Evolutionary conservation across 2,329 filamentous ascomycete genomes (phyloP).

Genomic region (Alternaria triticimaculans): DNA sequence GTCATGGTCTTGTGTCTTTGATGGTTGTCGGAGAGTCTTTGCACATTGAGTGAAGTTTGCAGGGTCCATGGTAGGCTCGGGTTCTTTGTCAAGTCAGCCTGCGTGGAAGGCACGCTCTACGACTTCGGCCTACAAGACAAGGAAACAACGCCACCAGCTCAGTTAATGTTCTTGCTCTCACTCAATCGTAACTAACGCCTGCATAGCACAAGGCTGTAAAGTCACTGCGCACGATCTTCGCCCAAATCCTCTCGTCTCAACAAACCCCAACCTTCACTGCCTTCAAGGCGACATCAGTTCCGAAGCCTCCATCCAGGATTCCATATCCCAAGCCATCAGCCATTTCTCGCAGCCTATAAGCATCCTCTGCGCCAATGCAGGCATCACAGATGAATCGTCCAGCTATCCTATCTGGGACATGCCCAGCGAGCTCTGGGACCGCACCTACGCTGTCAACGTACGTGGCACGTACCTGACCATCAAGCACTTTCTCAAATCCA

Average conservation of each 20-base stretch:
- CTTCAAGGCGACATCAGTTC: conserved; percentile 57
- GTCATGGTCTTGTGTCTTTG: not conserved
- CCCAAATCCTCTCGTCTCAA: conserved; percentile 40
- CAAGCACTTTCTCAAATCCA: conserved; percentile 60
- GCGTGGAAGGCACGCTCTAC: not conserved
- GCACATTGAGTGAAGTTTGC: not conserved
- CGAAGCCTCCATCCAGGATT: conserved; percentile 54
- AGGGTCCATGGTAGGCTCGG: not conserved
- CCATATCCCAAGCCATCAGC: conserved; percentile 50
- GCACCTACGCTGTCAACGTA: conserved; percentile 58
- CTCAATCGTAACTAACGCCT: conserved; percentile 1
- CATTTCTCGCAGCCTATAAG: conserved; percentile 58
- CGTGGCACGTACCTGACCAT: conserved; percentile 63
- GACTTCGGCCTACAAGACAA: not conserved
- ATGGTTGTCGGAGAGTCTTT: not conserved
- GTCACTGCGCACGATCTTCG: conserved; percentile 61
- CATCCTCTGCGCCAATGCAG: conserved; percentile 61
- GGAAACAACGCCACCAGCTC: not conserved
- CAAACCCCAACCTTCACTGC: conserved; percentile 47
- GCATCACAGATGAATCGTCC: conserved; percentile 58
- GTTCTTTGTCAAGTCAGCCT: not conserved
- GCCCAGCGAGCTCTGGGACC: conserved; percentile 59
- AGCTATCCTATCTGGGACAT: conserved; percentile 62
- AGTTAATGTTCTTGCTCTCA: too few species aligned
- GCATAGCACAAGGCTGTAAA: conserved; percentile 59